Evolutionary conservation across 345 rosid genomes (phyloP), one percentile per base, ranked within the genome.

Genomic region (Cardamine occulta): DNA sequence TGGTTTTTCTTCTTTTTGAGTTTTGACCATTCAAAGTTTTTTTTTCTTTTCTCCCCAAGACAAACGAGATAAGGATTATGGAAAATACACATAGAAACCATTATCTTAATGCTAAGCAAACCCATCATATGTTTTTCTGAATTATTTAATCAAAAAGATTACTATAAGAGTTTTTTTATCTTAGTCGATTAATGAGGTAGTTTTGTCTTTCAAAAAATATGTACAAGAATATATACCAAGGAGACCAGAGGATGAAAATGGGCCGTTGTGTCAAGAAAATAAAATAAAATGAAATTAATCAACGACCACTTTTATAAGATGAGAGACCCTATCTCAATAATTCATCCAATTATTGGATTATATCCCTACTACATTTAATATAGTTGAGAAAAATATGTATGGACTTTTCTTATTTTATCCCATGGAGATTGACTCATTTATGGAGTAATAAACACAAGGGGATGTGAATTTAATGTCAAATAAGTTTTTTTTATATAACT

Each of bases 21-120:
- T 60, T 60, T 69, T 75, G 80, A 76, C 80, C 70, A 53, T 76
- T 76, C 80, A 67, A 75, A 75, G 53, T 5, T 3, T 32, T 5
- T 44, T 29, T 56, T 5, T 44, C 19, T 56, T 42, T 9, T 15
- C 0, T 31, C 24, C 65, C 70, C 77, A 55, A 17, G 4, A 39
- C 63, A 66, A 57, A 45, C 39, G 24, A 42, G 77, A 74, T 45
- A 56, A 61, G 60, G 66, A 18, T 66, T 44, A 49, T 74, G 61
- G 76, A 14, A 68, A 75, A 68, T 26, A 52, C 62, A 37, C 63
- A 58, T 54, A 63, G 52, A 70, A 6, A 7, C 49, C 48, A 63
- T 17, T 63, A 26, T 62, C 53, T 35, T 58, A 42, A 70, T 70
- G 21, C 44, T 45, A 12, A 18, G 13, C 13, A 47, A 39, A 40